Conservation (phyloP, 345 rosid species). For the Balakata baccata region DNA sequence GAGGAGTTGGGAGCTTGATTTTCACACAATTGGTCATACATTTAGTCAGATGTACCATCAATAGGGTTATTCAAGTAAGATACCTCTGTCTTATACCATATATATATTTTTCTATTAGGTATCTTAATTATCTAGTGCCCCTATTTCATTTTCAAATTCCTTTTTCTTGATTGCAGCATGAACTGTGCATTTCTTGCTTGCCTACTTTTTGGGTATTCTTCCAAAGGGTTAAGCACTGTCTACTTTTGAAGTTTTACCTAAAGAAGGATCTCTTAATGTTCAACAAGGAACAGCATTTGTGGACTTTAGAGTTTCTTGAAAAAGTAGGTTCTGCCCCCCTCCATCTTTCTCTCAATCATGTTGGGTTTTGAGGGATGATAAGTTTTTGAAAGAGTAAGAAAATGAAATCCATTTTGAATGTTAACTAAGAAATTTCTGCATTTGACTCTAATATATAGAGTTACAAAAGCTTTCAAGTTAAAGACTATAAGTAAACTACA, state of each 20-base stretch:
- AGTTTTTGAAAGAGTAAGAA: no score
- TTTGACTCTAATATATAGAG: no score
- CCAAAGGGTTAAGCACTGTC: constrained; percentile 73
- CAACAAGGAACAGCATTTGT: constrained; percentile 93
- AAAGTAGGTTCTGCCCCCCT: constrained; percentile 47
- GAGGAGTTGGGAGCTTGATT: constrained; percentile 77
- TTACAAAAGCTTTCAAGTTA: no score
- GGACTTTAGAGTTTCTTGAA: constrained; percentile 81
- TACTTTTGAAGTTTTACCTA: constrained; percentile 70
- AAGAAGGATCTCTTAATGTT: constrained; percentile 87
- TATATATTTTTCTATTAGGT: background rate
- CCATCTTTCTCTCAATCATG: background rate
- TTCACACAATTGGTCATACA: constrained; percentile 80
- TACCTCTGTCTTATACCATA: constrained; percentile 8
- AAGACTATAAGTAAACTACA: no score
- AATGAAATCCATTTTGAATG: no score
- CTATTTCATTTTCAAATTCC: background rate
- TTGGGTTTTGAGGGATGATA: no score
- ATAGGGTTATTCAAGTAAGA: constrained; percentile 72
- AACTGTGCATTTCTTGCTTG: constrained; percentile 95
- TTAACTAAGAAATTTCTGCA: no score
- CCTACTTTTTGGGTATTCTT: constrained; percentile 77
- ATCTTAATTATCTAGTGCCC: background rate
- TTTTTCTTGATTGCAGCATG: constrained; percentile 50
- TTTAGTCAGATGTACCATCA: constrained; percentile 72